phyloP scores from a whole-genome alignment of 2,329 filamentous ascomycete genomes.

The Monilinia vaccinii-corymbosi region DNA sequence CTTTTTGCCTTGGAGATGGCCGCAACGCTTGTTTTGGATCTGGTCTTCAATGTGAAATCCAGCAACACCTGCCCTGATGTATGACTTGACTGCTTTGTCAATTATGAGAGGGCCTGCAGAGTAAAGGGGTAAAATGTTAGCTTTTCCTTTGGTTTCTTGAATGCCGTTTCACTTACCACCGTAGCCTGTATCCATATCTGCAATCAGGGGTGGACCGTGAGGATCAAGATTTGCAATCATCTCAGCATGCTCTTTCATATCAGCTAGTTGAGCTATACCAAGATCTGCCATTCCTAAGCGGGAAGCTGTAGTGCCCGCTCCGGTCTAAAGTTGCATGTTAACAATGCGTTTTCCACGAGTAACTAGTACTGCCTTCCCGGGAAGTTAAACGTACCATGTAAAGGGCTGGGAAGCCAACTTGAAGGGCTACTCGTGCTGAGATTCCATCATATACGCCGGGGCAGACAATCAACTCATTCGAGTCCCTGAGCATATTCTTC shows the following conservation, averaged over 20 bases:
- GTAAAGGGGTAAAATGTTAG: background rate
- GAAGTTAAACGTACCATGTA: slow-evolving; percentile 49
- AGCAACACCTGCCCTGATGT: slow-evolving; percentile 47
- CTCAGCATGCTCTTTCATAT: slow-evolving; percentile 44
- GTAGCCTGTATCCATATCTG: slow-evolving; percentile 43
- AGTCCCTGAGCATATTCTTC: slow-evolving; percentile 4
- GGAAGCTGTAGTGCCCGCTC: slow-evolving; percentile 41
- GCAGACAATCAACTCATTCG: slow-evolving; percentile 9
- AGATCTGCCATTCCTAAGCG: slow-evolving; percentile 41
- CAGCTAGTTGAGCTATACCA: slow-evolving; percentile 40
- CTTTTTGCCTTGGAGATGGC: slow-evolving; percentile 52
- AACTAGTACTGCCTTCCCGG: background rate
- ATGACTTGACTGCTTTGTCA: slow-evolving; percentile 42
- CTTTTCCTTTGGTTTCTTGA: background rate
- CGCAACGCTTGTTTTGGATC: slow-evolving; percentile 55
- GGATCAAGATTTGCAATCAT: slow-evolving; percentile 44
- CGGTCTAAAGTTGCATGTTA: slow-evolving; percentile 16
- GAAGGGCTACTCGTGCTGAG: slow-evolving; percentile 52
- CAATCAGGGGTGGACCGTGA: slow-evolving; percentile 39
- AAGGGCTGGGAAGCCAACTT: slow-evolving; percentile 51
- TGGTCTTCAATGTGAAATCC: slow-evolving; percentile 55
- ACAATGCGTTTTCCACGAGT: background rate
- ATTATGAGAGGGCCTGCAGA: slow-evolving; percentile 32
- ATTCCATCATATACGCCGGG: slow-evolving; percentile 64
- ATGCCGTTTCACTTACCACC: slow-evolving; percentile 23